Evolutionary conservation across 805 yeast species (phyloP), one percentile per base, ranked within the genome.

Genomic region (Lipomyces mesembrius): DNA sequence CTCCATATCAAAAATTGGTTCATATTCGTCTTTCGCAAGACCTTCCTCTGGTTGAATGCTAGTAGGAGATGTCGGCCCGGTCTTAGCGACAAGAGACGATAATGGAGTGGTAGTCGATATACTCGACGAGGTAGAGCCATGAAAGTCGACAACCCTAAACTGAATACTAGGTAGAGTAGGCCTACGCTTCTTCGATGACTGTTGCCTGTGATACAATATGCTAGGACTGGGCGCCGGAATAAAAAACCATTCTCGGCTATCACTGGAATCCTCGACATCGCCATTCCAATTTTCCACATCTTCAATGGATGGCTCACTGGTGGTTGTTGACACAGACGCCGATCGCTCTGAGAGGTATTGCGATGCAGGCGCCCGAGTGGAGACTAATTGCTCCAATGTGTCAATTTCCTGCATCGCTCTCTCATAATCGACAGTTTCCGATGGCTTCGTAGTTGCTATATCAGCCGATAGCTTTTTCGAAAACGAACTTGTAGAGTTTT

Each of bases 1-100:
- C 39, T 57, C 60, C n/a, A 57, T 57, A 14, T 35, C 60, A n/a
- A 8, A 17, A n/a, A 43, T 43, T 17, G 49, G 22, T 17, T 43
- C 49, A 43, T 17, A 17, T 43, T 43, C 49, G 9, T 43, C 22
- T 43, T 6, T n/a, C 49, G 25, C 49, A 17, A 43, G 49, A 8
- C 22, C 22, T 43, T 43, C 49, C 3, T 17, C 14, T 43, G 49
- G 49, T 6, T 43, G 49, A 17, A 43, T 9, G 14, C 49, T 43
- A 5, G 49, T 43, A n/a, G 49, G 49, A 8, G 49, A 43, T 17
- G 11, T 43, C 8, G 49, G 22, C 22, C 20, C 49, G 49, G 11
- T n/a, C 22, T 43, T 43, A 8, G 49, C 49, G 2, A 8, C 49
- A 17, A n/a, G 7, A 9, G 49, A 6, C 49, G 11, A 17, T 8